Base-by-base conservation (phyloP, 352 stramenopile species). In the Phytophthora pisi region DNA sequence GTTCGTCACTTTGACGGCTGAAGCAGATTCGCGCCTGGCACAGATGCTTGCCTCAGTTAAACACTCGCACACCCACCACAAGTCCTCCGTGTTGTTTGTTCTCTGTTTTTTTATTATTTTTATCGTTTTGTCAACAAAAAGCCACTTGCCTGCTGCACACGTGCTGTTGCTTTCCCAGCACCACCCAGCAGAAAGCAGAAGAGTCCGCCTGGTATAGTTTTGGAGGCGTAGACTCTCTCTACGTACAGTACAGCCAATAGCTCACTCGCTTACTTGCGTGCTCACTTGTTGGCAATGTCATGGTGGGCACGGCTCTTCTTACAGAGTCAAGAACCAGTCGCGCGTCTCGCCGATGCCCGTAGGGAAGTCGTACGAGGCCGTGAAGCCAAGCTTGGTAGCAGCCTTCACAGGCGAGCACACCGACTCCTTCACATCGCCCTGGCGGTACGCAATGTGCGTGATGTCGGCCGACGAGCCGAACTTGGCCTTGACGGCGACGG, bases 341-440 rank as follows among this genome's bases (percentile, higher is more conserved):
- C 85, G 84, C 9, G 85, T 91, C 58, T 88, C 79, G 26, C 72
- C 71, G 49, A 93, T 90, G 31, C 85, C 85, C 3, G 66, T 68
- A 10, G 78, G 66, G 65, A 91, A 89, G 55, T 79, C 63, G 70
- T 86, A 93, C 7, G 55, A 58, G 5, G 86, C 79, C 20, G 73
- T 81, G 67, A 93, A 93, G 45, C 82, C 82, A 8, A 93, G 70
- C 68, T 89, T 89, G 28, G 68, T 76, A 16, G 61, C 30, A 0
- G 86, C 80, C 64, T 93, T 93, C 20, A 70, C 68, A 11, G 81
- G 57, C 31, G 79, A 88, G 57, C 86, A 91, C 49, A 93, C 86
- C 2, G 83, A 92, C 51, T 93, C 82, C 58, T 89, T 89, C 38
- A 92, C 82, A 61, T 93, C 86, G 30, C 78, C 86, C 50, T 89